Evolutionary conservation across 2,329 filamentous ascomycete genomes (phyloP), one percentile per base, ranked within the genome.

Genomic region (Basipetospora chlamydospora): DNA sequence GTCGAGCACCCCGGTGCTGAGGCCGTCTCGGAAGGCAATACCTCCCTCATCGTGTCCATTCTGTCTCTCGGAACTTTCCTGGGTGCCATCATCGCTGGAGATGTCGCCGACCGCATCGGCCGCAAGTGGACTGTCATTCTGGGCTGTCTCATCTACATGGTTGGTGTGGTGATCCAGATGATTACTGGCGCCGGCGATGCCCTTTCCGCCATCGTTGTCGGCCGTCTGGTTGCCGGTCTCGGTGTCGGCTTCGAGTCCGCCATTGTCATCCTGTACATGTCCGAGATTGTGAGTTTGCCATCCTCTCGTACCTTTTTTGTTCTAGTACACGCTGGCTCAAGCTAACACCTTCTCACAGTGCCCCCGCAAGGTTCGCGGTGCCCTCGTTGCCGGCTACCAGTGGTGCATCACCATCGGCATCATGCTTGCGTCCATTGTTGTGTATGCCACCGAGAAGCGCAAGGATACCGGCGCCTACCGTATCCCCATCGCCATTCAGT

Each of bases 181-280:
- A 50, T 64, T 38, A 66, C 64, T 20, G 59, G 57, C 39, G 46
- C 50, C 15, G 50, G 51, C 37, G 55, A 63, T 37, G 62, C 66
- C 26, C 61, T 80, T 10, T 72, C 65, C 39, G 63, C 74, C 42
- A 73, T 86, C 41, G 77, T 83, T 16, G 69, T 72, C 40, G 82
- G 82, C 54, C 80, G 81, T 67, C 60, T 86, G 40, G 59, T 88
- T 47, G 77, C 80, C 33, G 82, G 82, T 54, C 55, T 85, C 39
- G 82, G 82, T 66, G 80, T 86, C 48, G 82, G 81, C 51, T 85
- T 85, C 53, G 79, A 82, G 46, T 84, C 79, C 7, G 79, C 81
- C 49, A 76, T 85, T 49, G 76, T 86, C 56, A 83, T 86, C 51
- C 66, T 86, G 42, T 87, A 90, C 71, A 88, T 90, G 82, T 84